Conservation (phyloP, 2,329 filamentous ascomycete species). For the Cadophora malorum region DNA sequence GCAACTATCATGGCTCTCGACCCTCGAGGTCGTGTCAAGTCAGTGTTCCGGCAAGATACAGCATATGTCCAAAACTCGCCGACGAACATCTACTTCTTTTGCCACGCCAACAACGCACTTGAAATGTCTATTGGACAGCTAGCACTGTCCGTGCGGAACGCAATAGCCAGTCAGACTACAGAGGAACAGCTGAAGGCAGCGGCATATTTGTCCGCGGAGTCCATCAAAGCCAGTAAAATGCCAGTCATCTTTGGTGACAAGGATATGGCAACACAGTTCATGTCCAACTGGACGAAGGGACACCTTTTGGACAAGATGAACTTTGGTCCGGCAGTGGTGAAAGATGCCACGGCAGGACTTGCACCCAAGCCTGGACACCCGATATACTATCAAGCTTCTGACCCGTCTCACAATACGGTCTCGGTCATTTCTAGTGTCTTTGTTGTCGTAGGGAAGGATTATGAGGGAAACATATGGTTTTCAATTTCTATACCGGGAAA, state of each 20-base stretch:
- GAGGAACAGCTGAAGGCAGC: conserved; percentile 15
- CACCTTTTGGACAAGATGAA: conserved; percentile 11
- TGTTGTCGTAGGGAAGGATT: conserved; percentile 14
- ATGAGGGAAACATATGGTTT: conserved; percentile 10
- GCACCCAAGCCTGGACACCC: background rate
- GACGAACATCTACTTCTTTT: conserved; percentile 11
- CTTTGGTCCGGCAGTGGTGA: background rate
- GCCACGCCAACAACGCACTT: background rate
- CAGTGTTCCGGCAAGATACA: conserved; percentile 5
- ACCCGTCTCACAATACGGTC: conserved; percentile 9
- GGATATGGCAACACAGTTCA: conserved; percentile 14
- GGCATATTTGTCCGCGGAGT: conserved; percentile 1
- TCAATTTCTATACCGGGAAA: conserved; percentile 5
- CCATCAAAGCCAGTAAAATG: conserved; percentile 7
- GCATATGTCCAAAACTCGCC: conserved; percentile 15
- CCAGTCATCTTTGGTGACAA: conserved; percentile 10
- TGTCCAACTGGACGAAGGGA: conserved; percentile 16
- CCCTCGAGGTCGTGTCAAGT: conserved; percentile 10
- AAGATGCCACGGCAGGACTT: background rate
- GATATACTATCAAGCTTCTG: conserved; percentile 8
- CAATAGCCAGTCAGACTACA: background rate
- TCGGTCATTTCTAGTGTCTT: conserved; percentile 15
- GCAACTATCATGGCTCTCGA: conserved; percentile 12
- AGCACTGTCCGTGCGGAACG: background rate
- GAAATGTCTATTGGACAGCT: background rate